These are phyloP conservation scores for Diaporthe helianthi DNA, from an alignment of 2,329 filamentous ascomycete genomes.

Conservation along the genomic window DNA sequence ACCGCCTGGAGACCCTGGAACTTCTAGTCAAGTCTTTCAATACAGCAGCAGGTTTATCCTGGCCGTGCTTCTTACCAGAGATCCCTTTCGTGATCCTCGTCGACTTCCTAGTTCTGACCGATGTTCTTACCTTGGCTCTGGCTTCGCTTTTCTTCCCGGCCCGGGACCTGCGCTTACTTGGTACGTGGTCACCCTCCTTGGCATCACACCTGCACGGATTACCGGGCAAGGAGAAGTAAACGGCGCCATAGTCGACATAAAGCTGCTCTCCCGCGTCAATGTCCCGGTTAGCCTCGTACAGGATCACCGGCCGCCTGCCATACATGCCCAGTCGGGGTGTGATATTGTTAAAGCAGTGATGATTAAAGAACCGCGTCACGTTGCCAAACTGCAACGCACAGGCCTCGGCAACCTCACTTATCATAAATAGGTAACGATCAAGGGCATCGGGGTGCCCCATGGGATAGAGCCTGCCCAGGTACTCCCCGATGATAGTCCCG, in stretches of 20 bases:
- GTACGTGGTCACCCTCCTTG: not conserved
- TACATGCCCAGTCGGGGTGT: not conserved
- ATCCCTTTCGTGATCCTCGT: no score
- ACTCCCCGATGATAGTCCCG: not conserved
- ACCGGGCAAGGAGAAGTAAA: not conserved
- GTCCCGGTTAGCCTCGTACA: not conserved
- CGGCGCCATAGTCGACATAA: not conserved
- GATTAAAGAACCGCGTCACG: not conserved
- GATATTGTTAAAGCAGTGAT: slow-evolving; percentile 1
- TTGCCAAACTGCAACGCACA: not conserved
- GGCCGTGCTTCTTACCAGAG: not conserved
- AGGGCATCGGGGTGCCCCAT: not conserved
- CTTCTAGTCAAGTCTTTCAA: not conserved
- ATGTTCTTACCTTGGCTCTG: not conserved
- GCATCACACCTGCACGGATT: not conserved
- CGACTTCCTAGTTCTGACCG: not conserved
- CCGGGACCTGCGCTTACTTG: not conserved
- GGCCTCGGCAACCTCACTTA: no score
- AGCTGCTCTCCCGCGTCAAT: not conserved
- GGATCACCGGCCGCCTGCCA: not conserved
- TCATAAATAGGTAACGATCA: not conserved
- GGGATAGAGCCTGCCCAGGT: slow-evolving; percentile 10
- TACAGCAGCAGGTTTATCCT: no score
- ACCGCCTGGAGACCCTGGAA: not conserved
- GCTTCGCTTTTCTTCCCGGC: not conserved